Base-by-base conservation (phyloP, 345 rosid species). In the Salix udensis region DNA sequence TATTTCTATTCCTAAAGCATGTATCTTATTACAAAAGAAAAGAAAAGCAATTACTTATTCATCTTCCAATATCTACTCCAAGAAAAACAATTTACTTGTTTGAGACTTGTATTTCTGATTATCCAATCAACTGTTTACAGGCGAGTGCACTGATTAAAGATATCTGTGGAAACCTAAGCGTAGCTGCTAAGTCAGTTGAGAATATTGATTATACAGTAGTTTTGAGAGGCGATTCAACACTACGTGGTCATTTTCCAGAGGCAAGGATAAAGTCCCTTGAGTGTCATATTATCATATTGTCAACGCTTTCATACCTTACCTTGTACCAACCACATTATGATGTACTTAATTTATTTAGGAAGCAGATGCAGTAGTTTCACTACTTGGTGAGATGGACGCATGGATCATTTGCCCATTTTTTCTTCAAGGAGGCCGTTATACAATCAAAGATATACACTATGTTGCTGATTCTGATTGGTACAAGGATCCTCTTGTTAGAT, bases 241-340 rank as follows among this genome's bases (percentile, higher is more conserved):
- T 95, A 80, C 92, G 98, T 76, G 97, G 97, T 78, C 97, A 95
- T 89, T 95, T 93, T 87, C 97, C 97, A 65, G 92, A 93, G 97
- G 97, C 79, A 91, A 85, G 90, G 67, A 84, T 48, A 34, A 65
- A 62, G 24, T 61, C 37, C 37, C 67, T 74, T 46, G 40, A 68
- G 36, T 52, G 65, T 73, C 28, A 13, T 36, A 64, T 62, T 61
- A n/a, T 72, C 53, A 18, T 31, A 16, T 23, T 61, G 15, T 48
- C 46, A 76, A 7, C 71, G 58, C 16, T 70, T 36, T 37, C 69
- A 62, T 31, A 46, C 19, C 61, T 69, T 82, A 31, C 30, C 36
- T 65, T 48, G 40, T 65, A 44, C n/a, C 39, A 66, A 58, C 42
- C 19, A 30, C 48, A 67, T 70, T 40, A 42, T 79, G 50, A 79